These are phyloP conservation scores for Crucibulum laeve DNA, from an alignment of 768 basidiomycete species.

Conservation along the genomic window DNA sequence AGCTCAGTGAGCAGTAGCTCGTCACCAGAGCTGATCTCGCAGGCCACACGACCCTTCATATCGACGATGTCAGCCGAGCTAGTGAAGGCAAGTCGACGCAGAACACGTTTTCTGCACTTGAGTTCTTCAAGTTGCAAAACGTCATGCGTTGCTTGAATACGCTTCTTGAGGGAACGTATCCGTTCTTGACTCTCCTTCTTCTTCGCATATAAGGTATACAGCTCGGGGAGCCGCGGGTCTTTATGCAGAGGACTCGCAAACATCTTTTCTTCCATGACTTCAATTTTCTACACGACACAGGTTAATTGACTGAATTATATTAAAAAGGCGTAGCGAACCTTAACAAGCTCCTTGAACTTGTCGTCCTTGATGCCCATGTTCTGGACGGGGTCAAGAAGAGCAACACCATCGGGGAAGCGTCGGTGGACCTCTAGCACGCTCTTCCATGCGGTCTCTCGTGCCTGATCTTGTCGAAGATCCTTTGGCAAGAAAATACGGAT, in stretches of 20 bases:
- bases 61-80: slow-evolving; percentile 89
- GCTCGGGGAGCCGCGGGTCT: slow-evolving; percentile 70
- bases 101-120: slow-evolving; percentile 90
- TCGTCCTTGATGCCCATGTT: slow-evolving; percentile 97
- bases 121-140: slow-evolving; percentile 95
- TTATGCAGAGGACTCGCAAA: slow-evolving; percentile 73
- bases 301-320: neutral
- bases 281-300: slow-evolving; percentile 68
- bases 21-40: slow-evolving; percentile 97
- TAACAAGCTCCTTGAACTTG: slow-evolving; percentile 82
- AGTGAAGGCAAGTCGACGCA: slow-evolving; percentile 90
- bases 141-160: slow-evolving; percentile 86
- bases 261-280: slow-evolving; percentile 83
- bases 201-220: slow-evolving; percentile 75
- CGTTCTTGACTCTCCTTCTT: slow-evolving; percentile 70
- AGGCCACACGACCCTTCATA: slow-evolving; percentile 96
- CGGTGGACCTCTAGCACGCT: slow-evolving; percentile 88
- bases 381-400: slow-evolving; percentile 84
- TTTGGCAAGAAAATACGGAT: slow-evolving; percentile 87
- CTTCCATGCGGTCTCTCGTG: slow-evolving; percentile 85
- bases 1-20: slow-evolving; percentile 95
- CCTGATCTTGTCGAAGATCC: slow-evolving; percentile 72
- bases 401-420: slow-evolving; percentile 83
- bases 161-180: slow-evolving; percentile 77
- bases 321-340: slow-evolving; percentile 38